Base-by-base conservation (phyloP, 108 stramenopile genomes). In the Skeletonema tropicum region DNA sequence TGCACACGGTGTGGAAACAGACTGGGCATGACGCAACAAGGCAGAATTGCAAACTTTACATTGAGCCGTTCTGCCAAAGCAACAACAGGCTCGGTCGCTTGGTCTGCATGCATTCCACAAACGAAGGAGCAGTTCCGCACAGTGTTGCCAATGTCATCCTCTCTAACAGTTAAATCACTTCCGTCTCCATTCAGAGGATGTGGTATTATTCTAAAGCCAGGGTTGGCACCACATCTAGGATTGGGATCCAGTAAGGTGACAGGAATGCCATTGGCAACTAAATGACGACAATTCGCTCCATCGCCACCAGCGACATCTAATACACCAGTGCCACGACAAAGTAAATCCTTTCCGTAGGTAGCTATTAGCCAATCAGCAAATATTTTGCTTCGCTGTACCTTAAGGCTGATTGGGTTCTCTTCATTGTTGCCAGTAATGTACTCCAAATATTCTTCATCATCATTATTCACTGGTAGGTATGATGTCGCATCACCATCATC, bases 11-110 rank as follows among this genome's bases (percentile, higher is more conserved):
- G 5, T 21, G 85, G 82, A 58, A 86, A 86, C 23, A 83, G 42
- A 61, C 75, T 83, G 30, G 79, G 75, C 73, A 81, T 83, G 19
- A 86, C 85, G 57, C 85, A 86, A 14, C 85, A 86, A 7, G 85
- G 85, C 6, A 80, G 79, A 15, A 86, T 70, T 7, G 85, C 85
- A 79, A 86, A 86, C 13, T 82, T 82, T 0, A 83, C 71, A 57
- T 76, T 65, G 31, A 80, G 52, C 11, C 74, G 61, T 13, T 79
- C 15, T 6, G 85, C 85, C 42, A 83, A 41, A 23, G 73, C 13
- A 1, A 86, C 70, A 30, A 83, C 62, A 25, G 78, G 75, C 17
- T 86, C 85, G 0, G 85, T 86, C 1, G 82, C 85, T 42, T 86
- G 83, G 75, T 86, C 85, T 2, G 85, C 82, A 29, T 86, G 85